These are phyloP conservation scores for Trypanosoma congolense DNA, from an alignment of 208 protist genomes.

Conservation along the genomic window DNA sequence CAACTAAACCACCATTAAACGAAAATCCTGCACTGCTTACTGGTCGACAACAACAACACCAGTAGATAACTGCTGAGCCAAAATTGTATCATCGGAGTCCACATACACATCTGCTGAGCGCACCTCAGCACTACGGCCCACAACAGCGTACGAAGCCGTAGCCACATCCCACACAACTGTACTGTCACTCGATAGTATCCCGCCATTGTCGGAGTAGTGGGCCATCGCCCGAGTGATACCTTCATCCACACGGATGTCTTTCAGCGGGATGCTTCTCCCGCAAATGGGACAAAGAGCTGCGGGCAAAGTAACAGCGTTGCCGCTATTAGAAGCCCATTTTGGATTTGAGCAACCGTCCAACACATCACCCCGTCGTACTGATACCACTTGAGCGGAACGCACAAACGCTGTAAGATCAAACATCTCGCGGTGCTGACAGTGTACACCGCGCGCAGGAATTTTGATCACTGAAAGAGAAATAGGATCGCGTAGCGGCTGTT, in stretches of 20 bases:
- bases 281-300: conserved; percentile 49
- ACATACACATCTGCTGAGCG: not conserved
- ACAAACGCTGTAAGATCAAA: conserved; percentile 78
- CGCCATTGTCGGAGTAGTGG: conserved; percentile 4
- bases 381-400: conserved; percentile 30
- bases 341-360: conserved; percentile 18
- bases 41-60: no score
- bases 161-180: conserved; percentile 19
- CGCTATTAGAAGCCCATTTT: conserved; percentile 11
- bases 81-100: conserved; percentile 9
- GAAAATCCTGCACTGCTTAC: no score
- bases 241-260: conserved; percentile 42
- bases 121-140: not conserved
- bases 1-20: not conserved
- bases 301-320: not conserved
- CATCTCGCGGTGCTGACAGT: conserved; percentile 62
- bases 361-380: conserved; percentile 5
- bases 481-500: conserved; percentile 52
- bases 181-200: conserved; percentile 2
- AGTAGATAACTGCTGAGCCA: conserved; percentile 17
- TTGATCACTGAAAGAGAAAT: conserved; percentile 47
- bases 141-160: conserved; percentile 5
- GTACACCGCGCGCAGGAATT: conserved; percentile 44
- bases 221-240: conserved; percentile 30
- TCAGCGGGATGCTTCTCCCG: conserved; percentile 22